Base-by-base conservation (phyloP, 306 rosid species). In the Cicer bijugum region DNA sequence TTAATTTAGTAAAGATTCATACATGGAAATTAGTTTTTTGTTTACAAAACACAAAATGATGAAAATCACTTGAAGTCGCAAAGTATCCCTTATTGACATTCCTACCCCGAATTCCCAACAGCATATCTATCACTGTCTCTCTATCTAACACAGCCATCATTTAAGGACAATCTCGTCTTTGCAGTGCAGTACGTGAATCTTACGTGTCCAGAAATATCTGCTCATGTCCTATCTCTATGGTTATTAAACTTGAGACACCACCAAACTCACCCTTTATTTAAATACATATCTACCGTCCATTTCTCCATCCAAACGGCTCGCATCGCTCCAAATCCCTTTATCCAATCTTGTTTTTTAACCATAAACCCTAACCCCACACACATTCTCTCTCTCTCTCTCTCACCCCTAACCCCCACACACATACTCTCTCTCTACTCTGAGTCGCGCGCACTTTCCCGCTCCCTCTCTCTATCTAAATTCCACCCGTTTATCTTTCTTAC, bases 311-410 rank as follows among this genome's bases (percentile, higher is more conserved):
- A 28, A 79, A 85, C 86, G 97, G 88, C 1, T 70, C 15, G 1
- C 17, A 8, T 78, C 35, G 84, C 80, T 28, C 75, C 67, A 28
- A 61, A 57, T 23, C 58, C 51, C 55, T 50, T n/a, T 37, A 35
- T 6, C 48, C 76, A 19, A 53, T 23, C 79, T 78, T 88, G 91
- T 78, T 85, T 43, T 43, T 90, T 85, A 78, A 83, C 82, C 89
- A 88, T 88, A 90, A 90, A 90, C 96, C 96, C 96, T 90, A 88
- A 87, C 93, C 33, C 33, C 33, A 3, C 4, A 28, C 33, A 2
- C 33, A 2, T 0, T 28, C 33, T 28, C 4, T 28, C 33, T 28
- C 33, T 28, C 4, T 28, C 33, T n/a, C n/a, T n/a, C 33, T 2
- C 33, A 17, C 4, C 33, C 33, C 28, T 23, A 23, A 23, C 28